A percentile compares a stretch with the other conserved stretches of the same genome.
Conservation (phyloP, 2,329 filamentous ascomycete species). For the Exophiala lecanii-corni region DNA sequence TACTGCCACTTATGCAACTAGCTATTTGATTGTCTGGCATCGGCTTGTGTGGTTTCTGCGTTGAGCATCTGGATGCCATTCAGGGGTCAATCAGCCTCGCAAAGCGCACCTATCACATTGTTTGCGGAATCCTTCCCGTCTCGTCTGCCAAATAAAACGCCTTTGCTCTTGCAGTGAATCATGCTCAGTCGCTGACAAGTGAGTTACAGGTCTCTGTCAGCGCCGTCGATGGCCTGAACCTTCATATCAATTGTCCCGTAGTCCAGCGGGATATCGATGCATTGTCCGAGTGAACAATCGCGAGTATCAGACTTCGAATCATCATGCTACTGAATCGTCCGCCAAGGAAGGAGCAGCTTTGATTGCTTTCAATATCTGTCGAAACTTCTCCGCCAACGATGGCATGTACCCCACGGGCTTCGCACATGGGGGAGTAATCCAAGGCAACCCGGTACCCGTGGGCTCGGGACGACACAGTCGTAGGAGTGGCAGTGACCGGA, state of each 20-base stretch:
- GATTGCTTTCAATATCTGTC: constrained; percentile 95
- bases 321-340: constrained; percentile 74
- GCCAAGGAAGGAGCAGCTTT: constrained; percentile 92
- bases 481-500: constrained; percentile 49
- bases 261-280: constrained; percentile 68
- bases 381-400: constrained; percentile 94
- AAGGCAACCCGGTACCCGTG: constrained; percentile 61
- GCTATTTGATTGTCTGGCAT: no score
- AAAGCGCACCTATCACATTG: no score
- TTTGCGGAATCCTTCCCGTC: no score
- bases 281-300: constrained; percentile 92
- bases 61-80: no score
- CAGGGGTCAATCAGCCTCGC: no score
- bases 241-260: constrained; percentile 69
- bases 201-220: constrained; percentile 80
- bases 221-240: constrained; percentile 92
- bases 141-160: no score
- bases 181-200: no score
- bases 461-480: constrained; percentile 51
- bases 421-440: constrained; percentile 51
- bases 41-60: no score
- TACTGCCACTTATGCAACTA: no score
- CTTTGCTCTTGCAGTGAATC: no score
- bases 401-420: constrained; percentile 68
- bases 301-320: constrained; percentile 87